Conservation (phyloP, 2,329 filamentous ascomycete genomes). For the Aspergillus unguis region DNA sequence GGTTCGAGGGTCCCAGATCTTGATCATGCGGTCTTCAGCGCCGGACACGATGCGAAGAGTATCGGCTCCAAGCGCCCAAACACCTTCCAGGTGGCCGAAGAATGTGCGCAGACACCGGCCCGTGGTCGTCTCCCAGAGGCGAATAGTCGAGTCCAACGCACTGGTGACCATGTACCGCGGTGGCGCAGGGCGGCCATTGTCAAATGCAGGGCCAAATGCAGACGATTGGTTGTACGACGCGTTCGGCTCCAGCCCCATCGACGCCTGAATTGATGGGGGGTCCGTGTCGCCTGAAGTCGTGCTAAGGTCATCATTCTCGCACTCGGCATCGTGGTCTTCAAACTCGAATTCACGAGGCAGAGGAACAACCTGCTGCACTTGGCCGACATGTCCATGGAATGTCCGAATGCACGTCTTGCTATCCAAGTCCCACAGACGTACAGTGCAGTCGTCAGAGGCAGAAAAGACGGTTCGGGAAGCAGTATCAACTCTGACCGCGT, state of each 20-base stretch:
- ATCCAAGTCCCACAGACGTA: conserved; percentile 91
- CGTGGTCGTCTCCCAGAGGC: conserved; percentile 83
- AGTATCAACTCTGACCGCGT: conserved; percentile 84
- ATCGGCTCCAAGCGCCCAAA: conserved; percentile 90
- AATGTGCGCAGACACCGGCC: conserved; percentile 85
- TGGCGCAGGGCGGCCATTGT: conserved; percentile 65
- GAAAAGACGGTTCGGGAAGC: conserved; percentile 83
- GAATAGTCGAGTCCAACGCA: conserved; percentile 84
- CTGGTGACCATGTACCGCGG: conserved; percentile 91
- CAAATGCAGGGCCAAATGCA: conserved; percentile 62
- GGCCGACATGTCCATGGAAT: conserved; percentile 88
- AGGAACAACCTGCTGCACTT: conserved; percentile 86
- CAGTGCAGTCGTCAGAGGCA: conserved; percentile 86
- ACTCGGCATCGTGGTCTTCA: conserved; percentile 63
- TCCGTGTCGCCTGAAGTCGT: conserved; percentile 30
- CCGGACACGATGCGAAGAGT: conserved; percentile 83
- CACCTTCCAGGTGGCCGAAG: conserved; percentile 93
- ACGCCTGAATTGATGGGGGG: conserved; percentile 22
- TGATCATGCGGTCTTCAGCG: conserved; percentile 90
- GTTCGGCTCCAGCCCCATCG: conserved; percentile 23
- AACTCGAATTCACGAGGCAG: conserved; percentile 87
- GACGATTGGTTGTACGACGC: conserved; percentile 44
- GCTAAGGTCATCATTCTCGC: conserved; percentile 55
- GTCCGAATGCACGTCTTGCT: conserved; percentile 70
- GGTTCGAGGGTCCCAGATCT: conserved; percentile 89